A percentile compares a stretch with the other conserved stretches of the same genome.
These are phyloP conservation scores for Penicillium nordicum DNA, from an alignment of 2,329 filamentous ascomycete species.

Conservation along the genomic window DNA sequence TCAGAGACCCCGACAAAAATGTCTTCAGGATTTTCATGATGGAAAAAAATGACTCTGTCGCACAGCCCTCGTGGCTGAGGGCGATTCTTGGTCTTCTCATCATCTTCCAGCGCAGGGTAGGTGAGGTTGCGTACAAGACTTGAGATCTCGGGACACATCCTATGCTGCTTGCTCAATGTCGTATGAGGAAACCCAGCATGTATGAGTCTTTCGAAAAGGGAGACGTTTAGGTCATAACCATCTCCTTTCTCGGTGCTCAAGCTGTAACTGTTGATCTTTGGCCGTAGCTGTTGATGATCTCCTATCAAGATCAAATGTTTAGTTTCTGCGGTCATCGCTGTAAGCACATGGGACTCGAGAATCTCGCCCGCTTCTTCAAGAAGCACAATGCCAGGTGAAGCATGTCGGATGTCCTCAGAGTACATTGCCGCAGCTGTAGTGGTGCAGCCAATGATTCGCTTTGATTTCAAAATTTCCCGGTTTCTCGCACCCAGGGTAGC, in stretches of 20 bases:
- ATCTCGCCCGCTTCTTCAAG: constrained; percentile 74
- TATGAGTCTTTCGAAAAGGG: constrained; percentile 67
- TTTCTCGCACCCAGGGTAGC: constrained; percentile 13
- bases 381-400: constrained; percentile 58
- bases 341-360: constrained; percentile 63
- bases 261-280: constrained; percentile 61
- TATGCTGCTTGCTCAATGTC: constrained; percentile 60
- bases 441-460: constrained; percentile 65
- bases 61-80: constrained; percentile 55
- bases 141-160: constrained; percentile 68
- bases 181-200: constrained; percentile 52
- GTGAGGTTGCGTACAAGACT: constrained; percentile 55
- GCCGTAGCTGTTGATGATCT: constrained; percentile 69
- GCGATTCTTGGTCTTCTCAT: constrained; percentile 47
- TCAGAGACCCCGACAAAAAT: constrained; percentile 46
- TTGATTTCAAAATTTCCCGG: constrained; percentile 46
- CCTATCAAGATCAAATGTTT: constrained; percentile 68
- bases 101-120: constrained; percentile 61
- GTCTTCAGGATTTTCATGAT: constrained; percentile 57
- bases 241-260: constrained; percentile 62
- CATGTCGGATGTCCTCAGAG: constrained; percentile 51
- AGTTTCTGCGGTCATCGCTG: constrained; percentile 54
- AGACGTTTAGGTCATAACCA: constrained; percentile 65
- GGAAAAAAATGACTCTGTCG: constrained; percentile 62
- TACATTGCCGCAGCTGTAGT: constrained; percentile 68